These are phyloP conservation scores for Apiosordaria backusii DNA, from an alignment of 495 filamentous ascomycete species.

Conservation along the genomic window DNA sequence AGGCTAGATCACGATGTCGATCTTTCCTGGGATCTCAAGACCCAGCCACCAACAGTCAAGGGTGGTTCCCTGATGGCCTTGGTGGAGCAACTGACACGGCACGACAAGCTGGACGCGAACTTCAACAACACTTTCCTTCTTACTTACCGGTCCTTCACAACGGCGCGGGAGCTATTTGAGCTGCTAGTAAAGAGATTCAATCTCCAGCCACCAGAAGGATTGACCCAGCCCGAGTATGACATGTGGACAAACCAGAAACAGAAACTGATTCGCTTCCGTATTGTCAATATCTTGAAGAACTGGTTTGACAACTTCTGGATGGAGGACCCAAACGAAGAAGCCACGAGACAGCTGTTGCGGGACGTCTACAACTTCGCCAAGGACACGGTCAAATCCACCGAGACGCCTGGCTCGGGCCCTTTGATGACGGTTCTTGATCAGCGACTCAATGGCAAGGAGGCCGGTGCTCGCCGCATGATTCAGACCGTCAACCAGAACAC, in stretches of 20 bases:
- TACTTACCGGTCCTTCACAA: slow-evolving; percentile 93
- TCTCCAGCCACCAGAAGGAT: slow-evolving; percentile 85
- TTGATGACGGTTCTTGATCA: slow-evolving; percentile 84
- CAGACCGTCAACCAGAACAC: slow-evolving; percentile 74
- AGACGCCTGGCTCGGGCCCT: slow-evolving; percentile 79
- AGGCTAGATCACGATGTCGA: slow-evolving; percentile 87
- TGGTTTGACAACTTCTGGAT: slow-evolving; percentile 99
- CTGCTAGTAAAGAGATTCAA: slow-evolving; percentile 86
- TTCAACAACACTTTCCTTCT: slow-evolving; percentile 98
- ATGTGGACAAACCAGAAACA: slow-evolving; percentile 92
- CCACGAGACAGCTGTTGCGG: slow-evolving; percentile 77
- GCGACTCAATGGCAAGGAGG: slow-evolving; percentile 80
- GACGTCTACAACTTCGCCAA: slow-evolving; percentile 87
- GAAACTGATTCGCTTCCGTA: slow-evolving; percentile 88
- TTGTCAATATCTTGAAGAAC: slow-evolving; percentile 95
- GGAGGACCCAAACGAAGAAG: slow-evolving; percentile 84
- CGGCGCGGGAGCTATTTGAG: slow-evolving; percentile 85
- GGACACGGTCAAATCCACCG: slow-evolving; percentile 85
- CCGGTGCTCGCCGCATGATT: slow-evolving; percentile 78
- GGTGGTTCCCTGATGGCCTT: slow-evolving; percentile 85
- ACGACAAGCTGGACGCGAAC: slow-evolving; percentile 90
- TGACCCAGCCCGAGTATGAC: slow-evolving; percentile 72
- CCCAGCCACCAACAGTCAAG: slow-evolving; percentile 65
- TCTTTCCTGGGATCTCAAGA: slow-evolving; percentile 81
- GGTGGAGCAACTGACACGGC: slow-evolving; percentile 93